phyloP scores from a whole-genome alignment of 2,329 filamentous ascomycete genomes.

The Calonectria henricotiae region DNA sequence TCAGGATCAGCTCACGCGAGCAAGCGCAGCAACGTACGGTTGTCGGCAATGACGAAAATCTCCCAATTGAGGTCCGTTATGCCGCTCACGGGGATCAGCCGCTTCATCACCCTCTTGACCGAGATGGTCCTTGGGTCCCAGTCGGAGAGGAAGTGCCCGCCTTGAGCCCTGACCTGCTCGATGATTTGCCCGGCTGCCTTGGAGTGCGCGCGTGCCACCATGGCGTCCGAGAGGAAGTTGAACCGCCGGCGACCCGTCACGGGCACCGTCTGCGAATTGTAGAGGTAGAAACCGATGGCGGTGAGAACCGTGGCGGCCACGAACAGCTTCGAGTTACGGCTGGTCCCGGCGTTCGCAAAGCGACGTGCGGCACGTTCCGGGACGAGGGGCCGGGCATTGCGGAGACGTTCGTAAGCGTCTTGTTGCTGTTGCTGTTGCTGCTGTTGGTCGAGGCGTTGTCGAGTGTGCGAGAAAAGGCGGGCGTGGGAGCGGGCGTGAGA shows the following conservation, averaged over 20 bases:
- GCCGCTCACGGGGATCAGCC: constrained; percentile 79
- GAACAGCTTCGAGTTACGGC: constrained; percentile 57
- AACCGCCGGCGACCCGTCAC: constrained; percentile 81
- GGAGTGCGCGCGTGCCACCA: constrained; percentile 65
- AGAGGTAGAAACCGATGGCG: constrained; percentile 74
- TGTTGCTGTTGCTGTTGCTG: constrained; percentile 44
- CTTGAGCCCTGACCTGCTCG: constrained; percentile 67
- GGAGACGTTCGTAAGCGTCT: constrained; percentile 51
- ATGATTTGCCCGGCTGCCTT: constrained; percentile 63
- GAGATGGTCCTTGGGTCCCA: constrained; percentile 71
- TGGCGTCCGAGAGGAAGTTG: constrained; percentile 74
- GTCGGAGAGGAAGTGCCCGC: constrained; percentile 71
- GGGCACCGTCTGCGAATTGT: constrained; percentile 81
- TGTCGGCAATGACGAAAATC: constrained; percentile 81
- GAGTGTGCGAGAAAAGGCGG: constrained; percentile 47
- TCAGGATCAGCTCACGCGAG: neutral
- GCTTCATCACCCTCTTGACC: constrained; percentile 77
- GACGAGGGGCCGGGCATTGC: constrained; percentile 56
- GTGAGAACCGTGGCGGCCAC: constrained; percentile 61
- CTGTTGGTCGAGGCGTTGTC: constrained; percentile 36
- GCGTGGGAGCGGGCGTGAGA: constrained; percentile 41
- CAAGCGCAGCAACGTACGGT: constrained; percentile 57
- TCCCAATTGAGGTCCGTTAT: constrained; percentile 77
- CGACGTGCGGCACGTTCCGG: constrained; percentile 49
- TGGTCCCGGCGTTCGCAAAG: constrained; percentile 52